Base-by-base conservation (phyloP, 805 yeast species). In the Candida ponderosae region DNA sequence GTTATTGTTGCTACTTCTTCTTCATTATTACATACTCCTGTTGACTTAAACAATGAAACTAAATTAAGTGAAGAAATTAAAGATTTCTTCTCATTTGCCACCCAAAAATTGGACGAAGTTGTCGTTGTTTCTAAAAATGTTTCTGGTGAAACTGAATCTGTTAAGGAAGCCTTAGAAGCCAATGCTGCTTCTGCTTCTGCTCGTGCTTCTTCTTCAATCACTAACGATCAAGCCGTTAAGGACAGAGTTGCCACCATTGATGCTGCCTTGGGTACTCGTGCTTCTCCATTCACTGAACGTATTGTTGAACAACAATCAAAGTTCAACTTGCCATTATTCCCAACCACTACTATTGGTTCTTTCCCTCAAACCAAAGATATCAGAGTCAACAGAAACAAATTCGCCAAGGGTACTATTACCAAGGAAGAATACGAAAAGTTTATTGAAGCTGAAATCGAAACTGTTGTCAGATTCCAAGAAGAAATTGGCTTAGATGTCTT, bases 281-380 rank as follows among this genome's bases (percentile, higher is more conserved):
- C 77, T 65, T 66, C 87, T 56, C 80, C 93, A 45, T 93, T 93
- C 80, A 78, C 82, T 54, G 73, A 66, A 51, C 86, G 99, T 76
- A 78, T 86, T 60, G 81, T 71, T 54, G 89, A 79, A 56, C 98
- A 93, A 76, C 76, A 85, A 74, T 70, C 67, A 55, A 72, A 79
- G 63, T 85, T 84, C 76, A 84, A 93, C 76, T 76, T 93, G 66
- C 98, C 99, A 55, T 72, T 85, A 62, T 93, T 93, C 96, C 99
- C 99, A 72, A 93, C 99, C 64, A 93, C 99, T 66, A 93, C 98
- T 59, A 93, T 93, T 68, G 99, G 99, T 70, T 93, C 99, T 49
- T 93, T 93, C 97, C 99, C 99, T 58, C 99, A 93, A 79, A 93
- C 99, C 68, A 87, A 88, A 77, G 98, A 93, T 68, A 93, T 93